phyloP scores from a whole-genome alignment of 2,329 filamentous ascomycete species.

The Bipolaris cookei region DNA sequence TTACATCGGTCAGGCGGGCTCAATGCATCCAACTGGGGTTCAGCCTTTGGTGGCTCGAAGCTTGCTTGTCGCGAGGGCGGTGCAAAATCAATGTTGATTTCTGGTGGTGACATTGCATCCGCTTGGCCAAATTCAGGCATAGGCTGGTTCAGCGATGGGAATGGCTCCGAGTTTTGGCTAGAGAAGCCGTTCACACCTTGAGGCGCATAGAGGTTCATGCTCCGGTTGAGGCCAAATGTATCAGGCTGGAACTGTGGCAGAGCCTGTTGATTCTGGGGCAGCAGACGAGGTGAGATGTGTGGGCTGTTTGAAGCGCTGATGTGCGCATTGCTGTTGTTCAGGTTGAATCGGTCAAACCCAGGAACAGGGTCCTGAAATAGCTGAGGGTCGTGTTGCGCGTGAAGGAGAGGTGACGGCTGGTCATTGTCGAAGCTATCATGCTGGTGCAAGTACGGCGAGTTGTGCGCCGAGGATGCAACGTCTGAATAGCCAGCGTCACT shows the following conservation, averaged over 20 bases:
- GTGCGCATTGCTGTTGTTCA: constrained; percentile 56
- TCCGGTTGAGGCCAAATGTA: constrained; percentile 56
- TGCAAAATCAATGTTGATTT: constrained; percentile 93
- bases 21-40: constrained; percentile 73
- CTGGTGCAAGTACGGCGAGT: constrained; percentile 80
- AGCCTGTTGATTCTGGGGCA: constrained; percentile 72
- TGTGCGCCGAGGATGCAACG: constrained; percentile 76
- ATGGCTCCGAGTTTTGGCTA: constrained; percentile 55
- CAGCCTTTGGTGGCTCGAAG: constrained; percentile 70
- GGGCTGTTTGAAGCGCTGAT: constrained; percentile 73
- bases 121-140: constrained; percentile 69
- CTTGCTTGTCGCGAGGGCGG: constrained; percentile 71
- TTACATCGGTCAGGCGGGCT: constrained; percentile 75
- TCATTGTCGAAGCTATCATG: constrained; percentile 81
- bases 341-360: constrained; percentile 78
- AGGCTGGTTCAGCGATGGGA: constrained; percentile 57
- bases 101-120: constrained; percentile 84
- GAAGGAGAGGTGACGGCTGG: constrained; percentile 80
- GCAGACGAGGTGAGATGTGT: constrained; percentile 69
- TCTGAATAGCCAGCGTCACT: constrained; percentile 85
- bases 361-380: constrained; percentile 77
- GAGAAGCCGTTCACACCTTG: constrained; percentile 60
- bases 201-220: constrained; percentile 55
- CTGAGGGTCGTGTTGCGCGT: constrained; percentile 70
- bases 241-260: constrained; percentile 58